These are phyloP conservation scores for Hymenoscyphus repandus DNA, from an alignment of 2,329 filamentous ascomycete species.

Conservation along the genomic window DNA sequence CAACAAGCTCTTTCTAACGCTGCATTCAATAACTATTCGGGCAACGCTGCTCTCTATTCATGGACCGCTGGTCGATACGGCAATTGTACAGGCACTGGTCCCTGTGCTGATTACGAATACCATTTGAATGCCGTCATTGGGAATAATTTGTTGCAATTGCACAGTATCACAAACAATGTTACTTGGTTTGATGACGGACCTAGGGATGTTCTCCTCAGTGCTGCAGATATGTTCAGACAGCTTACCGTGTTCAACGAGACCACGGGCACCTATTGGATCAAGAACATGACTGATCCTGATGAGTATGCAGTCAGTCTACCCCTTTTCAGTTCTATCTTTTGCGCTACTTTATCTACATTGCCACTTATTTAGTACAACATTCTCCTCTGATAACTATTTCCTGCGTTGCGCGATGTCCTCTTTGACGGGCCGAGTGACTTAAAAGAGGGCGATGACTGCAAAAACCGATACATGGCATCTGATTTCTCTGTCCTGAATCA, in stretches of 20 bases:
- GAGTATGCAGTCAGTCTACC: constrained; percentile 25
- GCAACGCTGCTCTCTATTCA: constrained; percentile 56
- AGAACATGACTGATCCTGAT: constrained; percentile 66
- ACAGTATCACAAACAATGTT: constrained; percentile 31
- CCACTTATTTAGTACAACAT: neutral
- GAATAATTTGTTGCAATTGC: constrained; percentile 35
- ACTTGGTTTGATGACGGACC: constrained; percentile 38
- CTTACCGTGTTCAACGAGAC: constrained; percentile 55
- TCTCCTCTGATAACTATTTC: no score
- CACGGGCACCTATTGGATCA: constrained; percentile 40
- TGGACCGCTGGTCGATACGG: constrained; percentile 65
- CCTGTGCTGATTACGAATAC: constrained; percentile 68
- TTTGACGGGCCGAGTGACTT: no score
- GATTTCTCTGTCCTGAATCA: no score
- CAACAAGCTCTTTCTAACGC: constrained; percentile 56
- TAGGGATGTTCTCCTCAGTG: constrained; percentile 59
- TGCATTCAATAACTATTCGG: constrained; percentile 52
- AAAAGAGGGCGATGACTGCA: no score
- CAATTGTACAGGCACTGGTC: constrained; percentile 59
- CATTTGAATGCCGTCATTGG: constrained; percentile 67
- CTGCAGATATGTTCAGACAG: constrained; percentile 57
- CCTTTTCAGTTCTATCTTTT: neutral
- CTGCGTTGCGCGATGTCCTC: no score
- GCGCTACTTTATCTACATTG: neutral
- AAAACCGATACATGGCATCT: no score